Conservation (phyloP, 805 yeast genomes). For the Pichia scutulata region DNA sequence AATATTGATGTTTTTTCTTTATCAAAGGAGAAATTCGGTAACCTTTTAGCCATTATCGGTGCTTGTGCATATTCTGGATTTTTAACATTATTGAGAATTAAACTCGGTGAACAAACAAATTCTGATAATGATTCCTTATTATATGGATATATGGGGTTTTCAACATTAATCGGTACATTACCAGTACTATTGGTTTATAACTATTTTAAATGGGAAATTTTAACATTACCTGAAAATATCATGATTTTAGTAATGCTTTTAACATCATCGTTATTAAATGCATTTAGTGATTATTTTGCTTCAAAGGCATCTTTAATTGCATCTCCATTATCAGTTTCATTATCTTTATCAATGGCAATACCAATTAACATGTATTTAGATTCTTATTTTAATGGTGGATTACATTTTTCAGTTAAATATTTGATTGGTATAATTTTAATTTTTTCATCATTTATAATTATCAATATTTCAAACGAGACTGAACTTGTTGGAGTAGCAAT, state of each 20-base stretch:
- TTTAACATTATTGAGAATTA: slow-evolving; percentile 35
- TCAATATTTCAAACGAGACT: slow-evolving; percentile 38
- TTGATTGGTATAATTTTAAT: slow-evolving; percentile 41
- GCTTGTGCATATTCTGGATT: slow-evolving; percentile 42
- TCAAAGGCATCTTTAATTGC: slow-evolving; percentile 46
- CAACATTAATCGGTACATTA: slow-evolving; percentile 32
- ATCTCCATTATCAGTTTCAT: slow-evolving; percentile 44
- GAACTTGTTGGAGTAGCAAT: slow-evolving; percentile 40
- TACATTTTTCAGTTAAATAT: slow-evolving; percentile 29
- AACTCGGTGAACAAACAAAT: slow-evolving; percentile 36
- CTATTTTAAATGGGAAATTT: slow-evolving; percentile 32
- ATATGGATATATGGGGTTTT: slow-evolving; percentile 40
- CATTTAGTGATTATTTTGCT: slow-evolving; percentile 42
- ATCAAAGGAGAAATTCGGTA: slow-evolving; percentile 33
- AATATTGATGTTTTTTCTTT: background rate
- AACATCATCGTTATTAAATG: slow-evolving; percentile 37
- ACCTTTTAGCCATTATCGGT: slow-evolving; percentile 36
- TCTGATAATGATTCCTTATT: slow-evolving; percentile 39
- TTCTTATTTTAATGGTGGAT: slow-evolving; percentile 29
- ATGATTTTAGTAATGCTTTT: slow-evolving; percentile 29
- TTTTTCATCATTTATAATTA: slow-evolving; percentile 38
- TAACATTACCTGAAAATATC: slow-evolving; percentile 35
- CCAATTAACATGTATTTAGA: slow-evolving; percentile 47
- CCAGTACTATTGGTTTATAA: slow-evolving; percentile 34
- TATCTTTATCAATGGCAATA: slow-evolving; percentile 44